Evolutionary conservation across 1,139 yeast genomes (phyloP).

Genomic region (Saccharomyces hybrid): DNA sequence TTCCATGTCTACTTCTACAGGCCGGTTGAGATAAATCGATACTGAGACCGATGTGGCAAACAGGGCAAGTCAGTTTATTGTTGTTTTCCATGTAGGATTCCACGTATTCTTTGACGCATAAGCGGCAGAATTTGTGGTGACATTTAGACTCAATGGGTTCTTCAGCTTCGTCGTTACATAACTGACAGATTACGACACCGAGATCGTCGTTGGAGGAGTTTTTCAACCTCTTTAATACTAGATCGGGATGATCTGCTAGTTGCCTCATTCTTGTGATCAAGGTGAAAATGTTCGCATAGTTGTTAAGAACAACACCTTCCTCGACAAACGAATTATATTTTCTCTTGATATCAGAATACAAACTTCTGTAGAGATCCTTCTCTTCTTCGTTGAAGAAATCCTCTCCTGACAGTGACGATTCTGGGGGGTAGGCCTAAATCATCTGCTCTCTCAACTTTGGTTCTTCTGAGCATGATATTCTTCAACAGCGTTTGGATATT

Average conservation of each 20-base stretch:
- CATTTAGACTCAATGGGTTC: constrained; percentile 93
- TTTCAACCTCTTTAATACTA: constrained; percentile 67
- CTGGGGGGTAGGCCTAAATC: constrained; percentile 95
- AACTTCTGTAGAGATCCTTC: constrained; percentile 78
- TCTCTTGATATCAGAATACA: constrained; percentile 79
- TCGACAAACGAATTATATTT: constrained; percentile 80
- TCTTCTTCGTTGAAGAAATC: constrained; percentile 91
- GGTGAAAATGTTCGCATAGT: constrained; percentile 93
- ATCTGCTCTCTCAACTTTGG: constrained; percentile 92
- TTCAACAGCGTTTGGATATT: constrained; percentile 65
- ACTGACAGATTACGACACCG: constrained; percentile 75
- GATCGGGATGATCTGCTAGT: constrained; percentile 94
- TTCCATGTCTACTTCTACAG: constrained; percentile 57
- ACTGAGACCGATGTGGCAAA: constrained; percentile 86
- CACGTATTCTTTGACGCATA: constrained; percentile 83
- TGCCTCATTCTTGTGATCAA: constrained; percentile 95
- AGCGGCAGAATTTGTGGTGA: constrained; percentile 84
- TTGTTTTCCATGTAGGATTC: constrained; percentile 69
- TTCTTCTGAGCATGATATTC: constrained; percentile 84
- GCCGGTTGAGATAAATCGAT: constrained; percentile 88
- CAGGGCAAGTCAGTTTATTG: constrained; percentile 73
- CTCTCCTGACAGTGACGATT: constrained; percentile 74
- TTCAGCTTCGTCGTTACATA: constrained; percentile 97
- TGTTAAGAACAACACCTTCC: constrained; percentile 88
- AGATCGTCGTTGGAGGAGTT: constrained; percentile 32